Conservation (phyloP, 352 stramenopile genomes). For the Thalassiosira exigua region DNA sequence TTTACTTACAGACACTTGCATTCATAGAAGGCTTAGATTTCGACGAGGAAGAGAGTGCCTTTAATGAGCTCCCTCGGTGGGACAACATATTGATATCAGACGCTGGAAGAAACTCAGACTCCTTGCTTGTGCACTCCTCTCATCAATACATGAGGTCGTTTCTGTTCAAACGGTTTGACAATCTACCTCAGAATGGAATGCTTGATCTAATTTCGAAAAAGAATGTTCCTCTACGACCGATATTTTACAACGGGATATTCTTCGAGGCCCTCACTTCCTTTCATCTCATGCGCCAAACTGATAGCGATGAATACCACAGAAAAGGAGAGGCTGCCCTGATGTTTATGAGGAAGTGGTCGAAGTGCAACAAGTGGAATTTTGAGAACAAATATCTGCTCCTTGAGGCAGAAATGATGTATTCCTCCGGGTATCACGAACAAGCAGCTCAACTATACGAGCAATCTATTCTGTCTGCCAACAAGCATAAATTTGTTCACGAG, state of each 20-base stretch:
- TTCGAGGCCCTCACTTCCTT: conserved; percentile 1
- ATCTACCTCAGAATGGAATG: conserved; percentile 4
- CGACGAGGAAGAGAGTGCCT: neutral
- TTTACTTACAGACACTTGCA: conserved; percentile 4
- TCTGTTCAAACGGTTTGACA: neutral
- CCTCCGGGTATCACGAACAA: conserved; percentile 3
- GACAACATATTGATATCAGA: neutral
- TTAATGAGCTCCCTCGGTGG: neutral
- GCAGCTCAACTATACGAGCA: conserved; percentile 23
- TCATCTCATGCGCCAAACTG: neutral
- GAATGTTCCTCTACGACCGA: neutral
- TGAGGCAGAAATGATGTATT: conserved; percentile 23
- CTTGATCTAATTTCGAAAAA: conserved; percentile 1
- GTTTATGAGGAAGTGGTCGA: neutral
- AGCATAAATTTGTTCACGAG: conserved; percentile 34
- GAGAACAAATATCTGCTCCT: conserved; percentile 29
- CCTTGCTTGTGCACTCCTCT: neutral
- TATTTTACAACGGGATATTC: conserved; percentile 5
- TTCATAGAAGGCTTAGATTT: conserved; percentile 11
- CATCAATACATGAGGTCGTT: conserved; percentile 9
- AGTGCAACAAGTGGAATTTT: conserved; percentile 27
- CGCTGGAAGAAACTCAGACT: neutral
- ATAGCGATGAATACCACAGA: neutral
- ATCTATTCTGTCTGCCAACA: conserved; percentile 14
- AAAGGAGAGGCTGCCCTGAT: neutral